phyloP scores from a whole-genome alignment of 305 asterid species.

The Fraxinus ornus region DNA sequence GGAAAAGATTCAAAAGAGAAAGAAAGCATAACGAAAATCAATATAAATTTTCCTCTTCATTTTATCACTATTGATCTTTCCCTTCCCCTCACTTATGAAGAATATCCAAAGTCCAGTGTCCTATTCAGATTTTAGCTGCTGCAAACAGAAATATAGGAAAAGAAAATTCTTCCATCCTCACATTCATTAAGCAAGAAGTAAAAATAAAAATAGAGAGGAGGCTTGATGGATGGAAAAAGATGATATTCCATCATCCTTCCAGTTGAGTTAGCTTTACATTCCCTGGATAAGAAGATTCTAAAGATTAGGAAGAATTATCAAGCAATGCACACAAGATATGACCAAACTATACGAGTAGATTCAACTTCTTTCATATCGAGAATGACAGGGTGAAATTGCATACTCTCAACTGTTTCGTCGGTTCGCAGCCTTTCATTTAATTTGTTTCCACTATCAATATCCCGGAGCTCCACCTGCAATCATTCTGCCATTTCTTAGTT shows the following conservation, averaged over 20 bases:
- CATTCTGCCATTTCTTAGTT: constrained; percentile 18
- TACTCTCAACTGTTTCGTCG: constrained; percentile 86
- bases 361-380: constrained; percentile 7
- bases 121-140: not conserved
- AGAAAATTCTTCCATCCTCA: not conserved
- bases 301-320: constrained; percentile 14
- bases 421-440: constrained; percentile 85
- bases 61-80: not conserved
- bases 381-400: constrained; percentile 29
- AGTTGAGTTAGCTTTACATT: not conserved
- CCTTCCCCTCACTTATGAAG: not conserved
- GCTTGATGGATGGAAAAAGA: constrained; percentile 4
- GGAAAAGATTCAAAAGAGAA: not conserved
- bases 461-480: constrained; percentile 93
- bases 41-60: not conserved
- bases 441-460: constrained; percentile 84
- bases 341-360: constrained; percentile 8
- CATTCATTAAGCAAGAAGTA: not conserved
- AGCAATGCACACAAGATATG: constrained; percentile 16
- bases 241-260: not conserved
- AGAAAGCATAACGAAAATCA: not conserved
- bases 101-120: not conserved
- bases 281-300: not conserved
- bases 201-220: not conserved
- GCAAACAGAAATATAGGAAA: not conserved